Percentiles rank a stretch among this genome's conserved stretches.
Conservation (phyloP, 176 grass and related monocot species). For the Thinopyrum elongatum region DNA sequence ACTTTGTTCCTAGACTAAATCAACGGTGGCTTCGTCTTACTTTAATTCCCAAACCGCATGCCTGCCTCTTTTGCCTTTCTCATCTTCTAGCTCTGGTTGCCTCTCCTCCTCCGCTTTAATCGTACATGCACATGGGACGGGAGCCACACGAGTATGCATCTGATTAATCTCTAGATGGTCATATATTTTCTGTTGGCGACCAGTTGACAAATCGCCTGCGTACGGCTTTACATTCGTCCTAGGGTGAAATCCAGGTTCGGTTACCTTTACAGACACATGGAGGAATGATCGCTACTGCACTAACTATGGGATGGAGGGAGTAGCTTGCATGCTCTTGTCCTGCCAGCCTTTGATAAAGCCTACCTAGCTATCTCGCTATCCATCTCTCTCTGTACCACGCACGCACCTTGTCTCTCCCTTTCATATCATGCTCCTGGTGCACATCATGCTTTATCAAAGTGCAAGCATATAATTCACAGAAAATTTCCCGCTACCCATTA, state of each 20-base stretch:
- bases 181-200: neutral
- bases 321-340: conserved; percentile 9
- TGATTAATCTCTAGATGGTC: conserved; percentile 3
- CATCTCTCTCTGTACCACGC: too few species aligned
- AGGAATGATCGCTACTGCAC: too few species aligned
- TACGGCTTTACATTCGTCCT: conserved; percentile 30
- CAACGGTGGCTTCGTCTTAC: conserved; percentile 44
- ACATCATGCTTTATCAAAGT: too few species aligned
- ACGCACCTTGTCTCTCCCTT: too few species aligned
- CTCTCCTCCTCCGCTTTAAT: neutral
- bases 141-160: neutral
- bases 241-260: too few species aligned
- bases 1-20: conserved; percentile 48
- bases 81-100: conserved; percentile 28
- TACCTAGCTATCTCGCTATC: neutral
- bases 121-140: neutral
- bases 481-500: too few species aligned
- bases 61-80: conserved; percentile 28
- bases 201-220: neutral
- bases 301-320: too few species aligned
- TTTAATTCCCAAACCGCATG: neutral
- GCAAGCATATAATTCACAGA: too few species aligned
- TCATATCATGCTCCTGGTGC: too few species aligned
- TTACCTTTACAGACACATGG: too few species aligned
- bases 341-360: conserved; percentile 52